These are phyloP conservation scores for Colletotrichum aenigma DNA, from an alignment of 2,329 filamentous ascomycete species.

Conservation along the genomic window DNA sequence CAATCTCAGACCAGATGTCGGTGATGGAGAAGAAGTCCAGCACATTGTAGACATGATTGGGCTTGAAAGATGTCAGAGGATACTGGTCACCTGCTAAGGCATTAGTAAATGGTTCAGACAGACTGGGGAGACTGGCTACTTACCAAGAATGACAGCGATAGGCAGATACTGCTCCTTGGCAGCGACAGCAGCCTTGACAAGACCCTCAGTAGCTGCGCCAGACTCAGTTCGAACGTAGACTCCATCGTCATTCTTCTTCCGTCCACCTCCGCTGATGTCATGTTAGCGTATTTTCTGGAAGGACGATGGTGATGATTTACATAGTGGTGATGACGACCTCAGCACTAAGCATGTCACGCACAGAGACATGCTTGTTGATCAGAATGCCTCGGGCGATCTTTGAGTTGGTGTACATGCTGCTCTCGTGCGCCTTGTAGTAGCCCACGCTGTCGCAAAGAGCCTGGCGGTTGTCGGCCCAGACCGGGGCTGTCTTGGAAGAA, in stretches of 20 bases:
- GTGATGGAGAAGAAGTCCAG: constrained; percentile 73
- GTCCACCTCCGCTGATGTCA: constrained; percentile 58
- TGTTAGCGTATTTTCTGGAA: constrained; percentile 6
- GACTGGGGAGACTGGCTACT: neutral
- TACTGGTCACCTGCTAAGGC: constrained; percentile 55
- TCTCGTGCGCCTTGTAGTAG: constrained; percentile 66
- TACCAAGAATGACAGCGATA: constrained; percentile 61
- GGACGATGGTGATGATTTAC: constrained; percentile 41
- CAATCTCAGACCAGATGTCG: constrained; percentile 69
- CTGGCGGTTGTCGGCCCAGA: constrained; percentile 63
- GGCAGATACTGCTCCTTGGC: constrained; percentile 51
- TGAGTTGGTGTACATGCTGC: constrained; percentile 58
- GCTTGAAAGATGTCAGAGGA: constrained; percentile 46
- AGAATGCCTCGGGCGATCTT: constrained; percentile 61
- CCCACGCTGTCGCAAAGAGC: constrained; percentile 67
- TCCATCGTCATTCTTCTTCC: constrained; percentile 46
- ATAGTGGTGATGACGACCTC: constrained; percentile 68
- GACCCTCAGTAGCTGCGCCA: constrained; percentile 33
- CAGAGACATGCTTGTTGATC: constrained; percentile 57
- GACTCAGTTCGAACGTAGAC: constrained; percentile 50
- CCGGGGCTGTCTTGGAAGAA: neutral
- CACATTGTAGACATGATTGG: constrained; percentile 66
- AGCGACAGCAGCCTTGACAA: constrained; percentile 43
- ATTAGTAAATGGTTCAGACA: neutral
- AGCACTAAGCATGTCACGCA: constrained; percentile 61